Conservation (phyloP, 1,284 basidiomycete genomes). For the Cryptococcus depauperatus region DNA sequence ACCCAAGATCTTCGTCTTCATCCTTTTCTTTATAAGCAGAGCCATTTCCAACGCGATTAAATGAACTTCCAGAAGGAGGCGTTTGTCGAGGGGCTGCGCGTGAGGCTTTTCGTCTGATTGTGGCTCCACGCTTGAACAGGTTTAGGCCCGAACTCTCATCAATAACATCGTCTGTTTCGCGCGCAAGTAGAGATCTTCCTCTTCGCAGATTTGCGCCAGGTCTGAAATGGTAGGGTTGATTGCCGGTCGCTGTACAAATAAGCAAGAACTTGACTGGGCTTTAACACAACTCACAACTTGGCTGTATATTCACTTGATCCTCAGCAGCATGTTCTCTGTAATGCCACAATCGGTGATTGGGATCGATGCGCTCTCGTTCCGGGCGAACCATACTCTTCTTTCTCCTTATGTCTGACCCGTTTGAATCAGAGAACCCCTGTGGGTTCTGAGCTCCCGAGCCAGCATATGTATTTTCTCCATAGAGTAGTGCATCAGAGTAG, state of each 20-base stretch:
- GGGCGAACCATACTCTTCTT: conserved; percentile 93
- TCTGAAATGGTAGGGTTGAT: conserved; percentile 54
- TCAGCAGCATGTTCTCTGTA: conserved; percentile 84
- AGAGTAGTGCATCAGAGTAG: conserved; percentile 20
- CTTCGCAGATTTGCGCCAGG: conserved; percentile 55
- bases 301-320: conserved; percentile 65
- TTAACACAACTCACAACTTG: conserved; percentile 58
- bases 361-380: conserved; percentile 94
- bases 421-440: conserved; percentile 30
- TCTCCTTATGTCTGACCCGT: conserved; percentile 54
- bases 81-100: conserved; percentile 44
- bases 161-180: conserved; percentile 80
- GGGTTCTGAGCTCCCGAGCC: conserved; percentile 21
- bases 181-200: conserved; percentile 74
- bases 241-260: conserved; percentile 61
- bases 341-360: conserved; percentile 88
- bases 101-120: conserved; percentile 58
- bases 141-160: conserved; percentile 77
- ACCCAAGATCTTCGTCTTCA: conserved; percentile 50
- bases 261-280: neutral
- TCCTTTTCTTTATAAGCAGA: conserved; percentile 13
- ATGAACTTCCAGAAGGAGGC: conserved; percentile 34
- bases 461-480: conserved; percentile 30
- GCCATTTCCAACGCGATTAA: conserved; percentile 23
- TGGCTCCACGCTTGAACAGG: conserved; percentile 51